Evolutionary conservation across 1,139 yeast genomes (phyloP).

Genomic region (Suhomyces maxii): DNA sequence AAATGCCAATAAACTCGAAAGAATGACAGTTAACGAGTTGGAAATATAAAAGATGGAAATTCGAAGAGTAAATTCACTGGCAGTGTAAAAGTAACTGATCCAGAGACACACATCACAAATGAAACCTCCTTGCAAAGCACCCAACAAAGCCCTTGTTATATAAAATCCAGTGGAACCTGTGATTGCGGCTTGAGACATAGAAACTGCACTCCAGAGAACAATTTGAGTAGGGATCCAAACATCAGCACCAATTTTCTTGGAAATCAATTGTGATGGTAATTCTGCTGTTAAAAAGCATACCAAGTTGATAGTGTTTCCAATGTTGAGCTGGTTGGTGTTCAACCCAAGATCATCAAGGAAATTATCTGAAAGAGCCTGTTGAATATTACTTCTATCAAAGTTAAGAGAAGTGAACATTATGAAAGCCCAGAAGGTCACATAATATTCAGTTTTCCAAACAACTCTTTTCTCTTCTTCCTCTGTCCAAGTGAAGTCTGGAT

Average conservation of each 20-base stretch:
- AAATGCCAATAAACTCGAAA: constrained; percentile 31
- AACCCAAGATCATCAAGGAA: constrained; percentile 43
- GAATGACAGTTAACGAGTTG: constrained; percentile 21
- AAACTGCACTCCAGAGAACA: constrained; percentile 49
- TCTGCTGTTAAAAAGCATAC: constrained; percentile 51
- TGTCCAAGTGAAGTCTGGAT: constrained; percentile 48
- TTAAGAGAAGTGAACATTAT: constrained; percentile 51
- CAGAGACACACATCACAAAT: constrained; percentile 30
- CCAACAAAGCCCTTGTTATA: constrained; percentile 27
- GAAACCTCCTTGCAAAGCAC: constrained; percentile 31
- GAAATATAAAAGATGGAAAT: constrained; percentile 26
- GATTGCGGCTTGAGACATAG: constrained; percentile 46
- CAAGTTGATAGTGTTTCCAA: constrained; percentile 46
- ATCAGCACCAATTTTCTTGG: constrained; percentile 54
- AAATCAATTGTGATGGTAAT: constrained; percentile 56
- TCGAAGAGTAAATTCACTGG: constrained; percentile 26
- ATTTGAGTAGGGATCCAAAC: constrained; percentile 55
- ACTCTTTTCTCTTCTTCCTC: constrained; percentile 41
- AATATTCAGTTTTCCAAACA: constrained; percentile 43
- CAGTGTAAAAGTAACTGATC: constrained; percentile 30
- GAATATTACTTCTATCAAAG: constrained; percentile 50
- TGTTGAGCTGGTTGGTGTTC: constrained; percentile 48
- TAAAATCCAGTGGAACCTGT: constrained; percentile 24
- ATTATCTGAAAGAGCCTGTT: constrained; percentile 52
- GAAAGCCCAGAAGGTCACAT: constrained; percentile 49